Percentiles rank a stretch among this genome's conserved stretches.
Conservation (phyloP, 805 yeast species). For the Barnettozyma populi region DNA sequence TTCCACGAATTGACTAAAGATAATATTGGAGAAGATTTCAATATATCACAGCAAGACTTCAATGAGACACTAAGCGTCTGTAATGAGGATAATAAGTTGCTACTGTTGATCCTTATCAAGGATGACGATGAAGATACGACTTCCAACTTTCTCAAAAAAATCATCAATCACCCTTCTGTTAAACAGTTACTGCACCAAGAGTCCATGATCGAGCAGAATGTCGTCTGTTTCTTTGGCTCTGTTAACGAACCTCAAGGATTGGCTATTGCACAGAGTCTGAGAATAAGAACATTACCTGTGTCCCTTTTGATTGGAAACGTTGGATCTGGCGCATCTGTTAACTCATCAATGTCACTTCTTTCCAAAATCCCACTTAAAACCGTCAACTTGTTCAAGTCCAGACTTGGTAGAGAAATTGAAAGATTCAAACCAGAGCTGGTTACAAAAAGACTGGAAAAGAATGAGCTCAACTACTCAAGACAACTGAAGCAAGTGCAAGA, state of each 20-base stretch:
- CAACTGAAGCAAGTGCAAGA: slow-evolving; percentile 60
- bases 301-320: slow-evolving; percentile 50
- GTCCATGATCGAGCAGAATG: slow-evolving; percentile 38
- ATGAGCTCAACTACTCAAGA: slow-evolving; percentile 54
- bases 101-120: slow-evolving; percentile 17
- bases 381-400: slow-evolving; percentile 29
- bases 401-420: slow-evolving; percentile 38
- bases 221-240: slow-evolving; percentile 61
- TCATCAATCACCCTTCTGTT: slow-evolving; percentile 34
- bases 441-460: slow-evolving; percentile 52
- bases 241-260: slow-evolving; percentile 59
- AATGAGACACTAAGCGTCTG: slow-evolving; percentile 18
- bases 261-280: slow-evolving; percentile 54
- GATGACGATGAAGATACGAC: slow-evolving; percentile 26
- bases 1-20: slow-evolving; percentile 16
- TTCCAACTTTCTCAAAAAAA: slow-evolving; percentile 35
- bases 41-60: slow-evolving; percentile 17
- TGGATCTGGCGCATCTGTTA: slow-evolving; percentile 36
- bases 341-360: slow-evolving; percentile 31
- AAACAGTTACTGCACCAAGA: slow-evolving; percentile 13
- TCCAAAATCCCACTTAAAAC: slow-evolving; percentile 27
- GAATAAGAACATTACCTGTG: slow-evolving; percentile 50
- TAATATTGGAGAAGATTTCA: slow-evolving; percentile 1
- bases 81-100: slow-evolving; percentile 18
- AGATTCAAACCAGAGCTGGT: slow-evolving; percentile 57